phyloP scores from a whole-genome alignment of 2,329 filamentous ascomycete genomes.

The Lojkania enalia region DNA sequence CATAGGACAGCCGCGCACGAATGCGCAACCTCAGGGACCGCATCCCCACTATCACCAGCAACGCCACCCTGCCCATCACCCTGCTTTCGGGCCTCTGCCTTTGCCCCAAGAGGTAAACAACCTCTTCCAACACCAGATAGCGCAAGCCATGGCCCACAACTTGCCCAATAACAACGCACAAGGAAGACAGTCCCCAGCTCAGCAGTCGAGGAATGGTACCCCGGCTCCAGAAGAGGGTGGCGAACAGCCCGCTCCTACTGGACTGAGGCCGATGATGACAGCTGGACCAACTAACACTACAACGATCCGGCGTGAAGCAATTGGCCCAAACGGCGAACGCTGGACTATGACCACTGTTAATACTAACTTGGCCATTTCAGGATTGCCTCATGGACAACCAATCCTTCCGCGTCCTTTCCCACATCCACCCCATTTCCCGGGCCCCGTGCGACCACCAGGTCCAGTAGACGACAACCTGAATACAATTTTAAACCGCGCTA shows the following conservation, averaged over 20 bases:
- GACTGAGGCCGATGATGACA: constrained; percentile 9
- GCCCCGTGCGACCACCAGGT: constrained; percentile 20
- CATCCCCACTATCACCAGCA: constrained; percentile 21
- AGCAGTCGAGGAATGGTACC: constrained; percentile 11
- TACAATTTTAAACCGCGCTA: constrained; percentile 26
- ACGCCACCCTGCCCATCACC: constrained; percentile 13
- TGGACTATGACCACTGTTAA: constrained; percentile 59
- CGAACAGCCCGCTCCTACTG: constrained; percentile 10
- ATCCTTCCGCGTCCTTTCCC: constrained; percentile 28
- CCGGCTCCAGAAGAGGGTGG: constrained; percentile 12
- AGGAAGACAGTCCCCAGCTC: constrained; percentile 20
- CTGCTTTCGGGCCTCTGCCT: constrained; percentile 9
- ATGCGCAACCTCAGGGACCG: constrained; percentile 3
- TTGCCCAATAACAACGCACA: constrained; percentile 12
- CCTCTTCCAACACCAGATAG: constrained; percentile 26
- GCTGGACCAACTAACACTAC: constrained; percentile 26
- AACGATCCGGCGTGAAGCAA: constrained; percentile 54
- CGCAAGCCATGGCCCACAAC: constrained; percentile 27
- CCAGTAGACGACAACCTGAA: constrained; percentile 18
- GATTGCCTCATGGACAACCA: constrained; percentile 24
- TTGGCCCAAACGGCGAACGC: constrained; percentile 56
- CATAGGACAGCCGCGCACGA: constrained; percentile 9
- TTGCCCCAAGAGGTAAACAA: constrained; percentile 14
- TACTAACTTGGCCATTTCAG: constrained; percentile 35
- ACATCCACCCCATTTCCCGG: constrained; percentile 23